These are phyloP conservation scores for Candida multigemmis DNA, from an alignment of 805 yeast genomes.

Conservation along the genomic window DNA sequence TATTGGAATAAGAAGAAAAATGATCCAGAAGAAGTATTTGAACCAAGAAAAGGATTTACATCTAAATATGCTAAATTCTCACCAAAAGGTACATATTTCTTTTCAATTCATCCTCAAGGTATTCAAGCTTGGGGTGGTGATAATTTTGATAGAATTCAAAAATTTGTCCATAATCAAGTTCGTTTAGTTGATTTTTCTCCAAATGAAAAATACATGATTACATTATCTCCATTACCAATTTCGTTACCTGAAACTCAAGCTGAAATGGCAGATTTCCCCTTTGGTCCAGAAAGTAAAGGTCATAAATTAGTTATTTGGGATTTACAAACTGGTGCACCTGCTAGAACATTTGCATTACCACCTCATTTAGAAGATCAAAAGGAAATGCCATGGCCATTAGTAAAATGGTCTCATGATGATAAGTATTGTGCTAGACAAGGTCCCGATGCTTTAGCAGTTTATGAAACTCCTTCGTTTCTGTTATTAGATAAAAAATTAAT, in stretches of 20 bases:
- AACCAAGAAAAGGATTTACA: slow-evolving; percentile 80
- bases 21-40: slow-evolving; percentile 67
- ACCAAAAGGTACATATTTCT: slow-evolving; percentile 83
- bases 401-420: slow-evolving; percentile 93
- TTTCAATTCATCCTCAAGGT: slow-evolving; percentile 90
- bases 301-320: slow-evolving; percentile 95
- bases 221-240: slow-evolving; percentile 83
- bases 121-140: slow-evolving; percentile 95
- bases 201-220: slow-evolving; percentile 79
- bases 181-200: slow-evolving; percentile 89
- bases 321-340: slow-evolving; percentile 69
- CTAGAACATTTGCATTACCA: slow-evolving; percentile 85
- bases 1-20: slow-evolving; percentile 76
- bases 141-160: slow-evolving; percentile 59
- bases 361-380: slow-evolving; percentile 58
- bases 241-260: slow-evolving; percentile 52
- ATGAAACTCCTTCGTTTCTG: slow-evolving; percentile 71
- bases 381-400: slow-evolving; percentile 89
- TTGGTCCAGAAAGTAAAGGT: slow-evolving; percentile 81
- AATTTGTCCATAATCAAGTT: slow-evolving; percentile 84
- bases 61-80: slow-evolving; percentile 83
- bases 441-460: slow-evolving; percentile 85
- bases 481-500: slow-evolving; percentile 80
- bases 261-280: slow-evolving; percentile 65
- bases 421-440: slow-evolving; percentile 91